These are phyloP conservation scores for Phytopythium cucurbitacearum DNA, from an alignment of 352 stramenopile species.

Conservation along the genomic window DNA sequence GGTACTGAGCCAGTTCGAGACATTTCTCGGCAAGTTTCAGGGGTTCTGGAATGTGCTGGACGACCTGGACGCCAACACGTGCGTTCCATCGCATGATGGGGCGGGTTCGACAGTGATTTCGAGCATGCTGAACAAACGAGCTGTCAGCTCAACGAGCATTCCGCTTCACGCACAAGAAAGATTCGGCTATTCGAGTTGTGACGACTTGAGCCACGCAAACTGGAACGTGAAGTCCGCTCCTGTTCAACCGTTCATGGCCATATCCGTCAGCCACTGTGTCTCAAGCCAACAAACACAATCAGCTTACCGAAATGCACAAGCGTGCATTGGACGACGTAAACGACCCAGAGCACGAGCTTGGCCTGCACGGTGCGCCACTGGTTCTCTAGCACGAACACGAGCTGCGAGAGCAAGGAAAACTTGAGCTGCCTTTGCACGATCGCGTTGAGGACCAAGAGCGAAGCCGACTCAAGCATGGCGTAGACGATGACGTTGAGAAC, in stretches of 20 bases:
- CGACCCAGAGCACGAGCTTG: conserved; percentile 21
- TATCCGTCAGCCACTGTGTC: neutral
- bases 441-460: conserved; percentile 7
- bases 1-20: conserved; percentile 44
- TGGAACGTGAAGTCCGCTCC: conserved; percentile 11
- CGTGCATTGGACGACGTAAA: conserved; percentile 15
- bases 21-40: conserved; percentile 59
- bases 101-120: no score
- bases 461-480: conserved; percentile 11
- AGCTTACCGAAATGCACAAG: conserved; percentile 16
- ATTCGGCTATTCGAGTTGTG: no score
- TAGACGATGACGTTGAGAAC: conserved; percentile 13
- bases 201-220: conserved; percentile 7
- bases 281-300: neutral
- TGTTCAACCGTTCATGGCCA: neutral
- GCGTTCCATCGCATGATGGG: conserved; percentile 21
- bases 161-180: no score
- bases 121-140: no score
- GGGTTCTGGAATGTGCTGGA: conserved; percentile 79
- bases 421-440: conserved; percentile 15
- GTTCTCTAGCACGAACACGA: conserved; percentile 18
- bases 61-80: conserved; percentile 63
- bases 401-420: conserved; percentile 15
- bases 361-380: conserved; percentile 19
- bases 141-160: no score